Percentiles rank a stretch among this genome's conserved stretches.
Evolutionary conservation across 192 early-diverging fungal genomes (phyloP).

Genomic region (Allomyces arbusculus): DNA sequence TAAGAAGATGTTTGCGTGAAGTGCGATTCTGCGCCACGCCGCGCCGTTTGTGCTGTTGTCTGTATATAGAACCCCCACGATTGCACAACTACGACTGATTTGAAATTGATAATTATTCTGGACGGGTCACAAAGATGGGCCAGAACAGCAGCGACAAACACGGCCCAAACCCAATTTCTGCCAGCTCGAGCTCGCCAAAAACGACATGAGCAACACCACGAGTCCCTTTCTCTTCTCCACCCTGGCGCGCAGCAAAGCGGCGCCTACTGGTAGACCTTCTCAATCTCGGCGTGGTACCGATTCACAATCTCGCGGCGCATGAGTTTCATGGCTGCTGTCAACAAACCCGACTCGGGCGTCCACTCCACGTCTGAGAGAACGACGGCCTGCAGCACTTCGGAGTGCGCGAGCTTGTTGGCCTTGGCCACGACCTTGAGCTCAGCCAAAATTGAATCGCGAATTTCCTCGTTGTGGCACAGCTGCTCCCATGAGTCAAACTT

Average conservation of each 20-base stretch:
- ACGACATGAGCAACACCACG: too few species aligned
- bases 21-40: too few species aligned
- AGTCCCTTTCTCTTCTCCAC: too few species aligned
- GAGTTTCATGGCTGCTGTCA: conserved; percentile 89
- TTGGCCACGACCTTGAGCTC: conserved; percentile 25
- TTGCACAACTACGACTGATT: too few species aligned
- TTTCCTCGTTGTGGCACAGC: conserved; percentile 29
- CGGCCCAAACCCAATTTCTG: too few species aligned
- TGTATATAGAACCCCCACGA: too few species aligned
- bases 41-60: too few species aligned
- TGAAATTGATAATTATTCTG: too few species aligned
- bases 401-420: conserved; percentile 36
- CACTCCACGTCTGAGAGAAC: conserved; percentile 56
- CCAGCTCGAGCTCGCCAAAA: too few species aligned
- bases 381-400: conserved; percentile 52
- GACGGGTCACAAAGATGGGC: too few species aligned
- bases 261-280: conserved; percentile 11
- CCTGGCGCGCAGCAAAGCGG: too few species aligned
- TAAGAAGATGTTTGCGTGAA: neutral
- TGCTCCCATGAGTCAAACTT: conserved; percentile 21
- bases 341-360: conserved; percentile 66
- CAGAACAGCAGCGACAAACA: too few species aligned
- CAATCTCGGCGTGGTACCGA: conserved; percentile 35
- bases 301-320: conserved; percentile 58
- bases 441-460: conserved; percentile 10